Conservation (phyloP, 192 early-diverging fungal species). For the Coemansia sp. region DNA sequence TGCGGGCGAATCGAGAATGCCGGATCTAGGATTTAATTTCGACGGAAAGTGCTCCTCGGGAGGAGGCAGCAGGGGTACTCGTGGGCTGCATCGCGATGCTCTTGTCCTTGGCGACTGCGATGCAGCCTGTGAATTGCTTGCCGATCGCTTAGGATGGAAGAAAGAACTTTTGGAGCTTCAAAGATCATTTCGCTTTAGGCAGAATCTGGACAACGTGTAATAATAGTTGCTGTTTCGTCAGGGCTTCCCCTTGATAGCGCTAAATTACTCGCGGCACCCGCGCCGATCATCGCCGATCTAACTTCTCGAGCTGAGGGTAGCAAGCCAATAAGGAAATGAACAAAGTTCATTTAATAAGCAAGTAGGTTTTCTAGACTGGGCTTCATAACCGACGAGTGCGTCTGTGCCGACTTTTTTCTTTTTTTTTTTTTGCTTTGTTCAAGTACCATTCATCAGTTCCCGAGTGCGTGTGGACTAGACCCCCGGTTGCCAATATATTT, state of each 20-base stretch:
- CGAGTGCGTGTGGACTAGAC: not conserved
- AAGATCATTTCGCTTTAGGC: conserved; percentile 10
- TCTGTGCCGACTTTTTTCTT: not conserved
- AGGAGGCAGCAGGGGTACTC: not conserved
- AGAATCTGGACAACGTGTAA: conserved; percentile 1
- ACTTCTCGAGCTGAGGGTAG: not conserved
- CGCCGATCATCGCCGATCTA: not conserved
- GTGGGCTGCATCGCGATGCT: conserved; percentile 69
- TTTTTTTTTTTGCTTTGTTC: not conserved
- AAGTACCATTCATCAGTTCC: not conserved
- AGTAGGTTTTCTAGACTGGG: not conserved
- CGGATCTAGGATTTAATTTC: conserved; percentile 76
- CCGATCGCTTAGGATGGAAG: conserved; percentile 74
- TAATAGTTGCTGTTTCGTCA: not conserved
- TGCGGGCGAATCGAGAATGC: conserved; percentile 64
- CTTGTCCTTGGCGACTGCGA: conserved; percentile 84
- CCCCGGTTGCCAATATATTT: not conserved
- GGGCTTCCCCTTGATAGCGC: too few relatives aligned
- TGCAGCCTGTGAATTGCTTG: conserved; percentile 69
- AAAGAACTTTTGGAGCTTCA: conserved; percentile 45
- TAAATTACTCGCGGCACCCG: too few relatives aligned
- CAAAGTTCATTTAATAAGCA: not conserved
- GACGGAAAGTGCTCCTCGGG: conserved; percentile 60
- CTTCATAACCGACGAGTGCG: not conserved
- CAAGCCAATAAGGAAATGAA: not conserved